Evolutionary conservation across 768 basidiomycete species (phyloP).

Genomic region (Mycena floridula): DNA sequence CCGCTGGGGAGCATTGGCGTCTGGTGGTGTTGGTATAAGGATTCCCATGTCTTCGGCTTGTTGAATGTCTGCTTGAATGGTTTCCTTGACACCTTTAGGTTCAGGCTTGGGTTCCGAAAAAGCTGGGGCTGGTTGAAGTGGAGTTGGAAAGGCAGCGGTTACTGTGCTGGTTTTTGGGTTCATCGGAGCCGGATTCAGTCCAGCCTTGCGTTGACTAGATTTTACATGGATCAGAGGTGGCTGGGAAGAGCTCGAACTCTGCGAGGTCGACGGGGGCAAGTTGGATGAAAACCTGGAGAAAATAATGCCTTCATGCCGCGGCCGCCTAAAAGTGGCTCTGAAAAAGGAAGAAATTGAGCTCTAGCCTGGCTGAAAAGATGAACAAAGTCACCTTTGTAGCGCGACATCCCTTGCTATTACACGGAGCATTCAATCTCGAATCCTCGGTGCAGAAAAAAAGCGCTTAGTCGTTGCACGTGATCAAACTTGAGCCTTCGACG

Average conservation of each 20-base stretch:
- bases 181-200: no score
- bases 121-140: conserved; percentile 9
- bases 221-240: no score
- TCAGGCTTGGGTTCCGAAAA: conserved; percentile 7
- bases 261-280: conserved; percentile 2
- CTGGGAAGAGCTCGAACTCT: conserved; percentile 7
- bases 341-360: no score
- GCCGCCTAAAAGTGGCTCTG: no score
- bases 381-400: conserved; percentile 7
- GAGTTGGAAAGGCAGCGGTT: conserved; percentile 16
- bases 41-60: conserved; percentile 67
- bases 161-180: no score
- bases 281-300: conserved; percentile 10
- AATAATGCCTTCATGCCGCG: no score
- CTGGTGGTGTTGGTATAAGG: conserved; percentile 55
- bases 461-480: no score
- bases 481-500: no score
- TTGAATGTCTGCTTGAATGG: conserved; percentile 54
- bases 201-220: no score
- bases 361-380: no score
- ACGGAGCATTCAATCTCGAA: conserved; percentile 12
- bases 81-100: conserved; percentile 34
- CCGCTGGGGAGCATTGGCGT: conserved; percentile 49
- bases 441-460: no score
- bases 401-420: conserved; percentile 9